These are phyloP conservation scores for Fusarium abutilonis DNA, from an alignment of 2,329 filamentous ascomycete genomes.

Conservation along the genomic window DNA sequence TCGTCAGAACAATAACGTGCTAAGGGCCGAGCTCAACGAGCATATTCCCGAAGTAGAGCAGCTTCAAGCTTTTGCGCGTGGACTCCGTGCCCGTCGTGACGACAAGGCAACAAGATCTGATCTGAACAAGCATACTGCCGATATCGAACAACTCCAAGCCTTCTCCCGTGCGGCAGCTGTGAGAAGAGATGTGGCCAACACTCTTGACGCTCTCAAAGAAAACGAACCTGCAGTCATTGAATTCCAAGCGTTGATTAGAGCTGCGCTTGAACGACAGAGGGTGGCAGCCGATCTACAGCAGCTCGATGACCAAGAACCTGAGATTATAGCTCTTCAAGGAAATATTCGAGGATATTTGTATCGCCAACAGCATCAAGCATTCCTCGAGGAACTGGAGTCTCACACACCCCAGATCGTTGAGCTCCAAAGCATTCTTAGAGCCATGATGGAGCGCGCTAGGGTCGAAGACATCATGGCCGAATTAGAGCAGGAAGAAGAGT, in stretches of 20 bases:
- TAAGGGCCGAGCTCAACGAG: constrained; percentile 59
- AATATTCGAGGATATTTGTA: constrained; percentile 71
- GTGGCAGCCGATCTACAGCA: constrained; percentile 61
- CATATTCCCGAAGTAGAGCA: constrained; percentile 55
- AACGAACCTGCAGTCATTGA: constrained; percentile 59
- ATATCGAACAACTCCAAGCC: constrained; percentile 61
- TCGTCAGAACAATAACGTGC: constrained; percentile 42
- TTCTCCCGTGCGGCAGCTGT: constrained; percentile 65
- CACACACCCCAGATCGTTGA: constrained; percentile 73
- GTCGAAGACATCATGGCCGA: constrained; percentile 79
- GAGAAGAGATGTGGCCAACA: constrained; percentile 59
- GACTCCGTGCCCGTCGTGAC: constrained; percentile 23
- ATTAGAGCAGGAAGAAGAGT: constrained; percentile 84
- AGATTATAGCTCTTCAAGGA: constrained; percentile 72
- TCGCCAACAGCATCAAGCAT: constrained; percentile 67
- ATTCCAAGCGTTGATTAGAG: constrained; percentile 69
- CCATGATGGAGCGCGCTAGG: constrained; percentile 78
- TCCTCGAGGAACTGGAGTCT: constrained; percentile 76
- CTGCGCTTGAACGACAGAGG: constrained; percentile 66
- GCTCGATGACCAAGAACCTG: constrained; percentile 66
- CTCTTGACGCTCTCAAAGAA: constrained; percentile 59
- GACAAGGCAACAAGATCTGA: constrained; percentile 57
- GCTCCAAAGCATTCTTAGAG: constrained; percentile 80
- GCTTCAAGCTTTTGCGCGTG: constrained; percentile 65
- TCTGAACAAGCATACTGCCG: constrained; percentile 55